phyloP scores from a whole-genome alignment of 495 filamentous ascomycete species.

The Paragyromitra xinjiangensis region DNA sequence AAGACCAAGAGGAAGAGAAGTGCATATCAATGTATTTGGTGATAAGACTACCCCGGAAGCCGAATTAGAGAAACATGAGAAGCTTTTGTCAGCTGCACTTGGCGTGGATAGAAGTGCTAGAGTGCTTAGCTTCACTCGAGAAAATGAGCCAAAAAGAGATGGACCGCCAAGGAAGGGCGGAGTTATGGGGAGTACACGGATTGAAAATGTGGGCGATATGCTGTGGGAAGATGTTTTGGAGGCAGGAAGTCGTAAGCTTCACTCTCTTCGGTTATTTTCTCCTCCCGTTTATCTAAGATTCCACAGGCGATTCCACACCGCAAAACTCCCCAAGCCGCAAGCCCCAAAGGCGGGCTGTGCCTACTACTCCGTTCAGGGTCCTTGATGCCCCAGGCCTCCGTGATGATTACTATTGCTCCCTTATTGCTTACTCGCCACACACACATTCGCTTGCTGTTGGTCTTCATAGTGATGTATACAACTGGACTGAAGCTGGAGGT shows the following conservation, averaged over 20 bases:
- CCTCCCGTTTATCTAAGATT: conserved; percentile 22
- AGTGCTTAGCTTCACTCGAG: conserved; percentile 64
- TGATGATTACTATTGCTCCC: conserved; percentile 95
- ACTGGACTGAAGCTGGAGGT: conserved; percentile 81
- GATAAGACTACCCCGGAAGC: conserved; percentile 60
- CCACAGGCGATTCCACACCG: conserved; percentile 45
- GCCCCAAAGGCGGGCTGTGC: conserved; percentile 25
- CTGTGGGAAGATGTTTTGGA: conserved; percentile 53
- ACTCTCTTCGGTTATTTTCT: neutral
- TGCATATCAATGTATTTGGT: conserved; percentile 56
- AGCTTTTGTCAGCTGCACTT: conserved; percentile 80
- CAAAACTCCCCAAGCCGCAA: conserved; percentile 50
- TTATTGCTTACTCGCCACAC: conserved; percentile 81
- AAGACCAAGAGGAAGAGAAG: conserved; percentile 52
- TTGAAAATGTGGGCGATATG: conserved; percentile 55
- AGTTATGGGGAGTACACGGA: conserved; percentile 54
- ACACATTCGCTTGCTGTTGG: conserved; percentile 83
- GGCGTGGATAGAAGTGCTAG: conserved; percentile 74
- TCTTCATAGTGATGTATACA: conserved; percentile 77
- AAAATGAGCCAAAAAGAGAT: conserved; percentile 45
- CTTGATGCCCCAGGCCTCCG: conserved; percentile 86
- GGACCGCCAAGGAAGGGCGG: conserved; percentile 55
- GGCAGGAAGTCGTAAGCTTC: conserved; percentile 46
- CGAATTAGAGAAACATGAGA: conserved; percentile 73
- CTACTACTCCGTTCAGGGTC: conserved; percentile 62